Percentiles rank a stretch among this genome's conserved stretches.
Conservation (phyloP, 2,329 filamentous ascomycete species). For the Botrytis sinoallii region DNA sequence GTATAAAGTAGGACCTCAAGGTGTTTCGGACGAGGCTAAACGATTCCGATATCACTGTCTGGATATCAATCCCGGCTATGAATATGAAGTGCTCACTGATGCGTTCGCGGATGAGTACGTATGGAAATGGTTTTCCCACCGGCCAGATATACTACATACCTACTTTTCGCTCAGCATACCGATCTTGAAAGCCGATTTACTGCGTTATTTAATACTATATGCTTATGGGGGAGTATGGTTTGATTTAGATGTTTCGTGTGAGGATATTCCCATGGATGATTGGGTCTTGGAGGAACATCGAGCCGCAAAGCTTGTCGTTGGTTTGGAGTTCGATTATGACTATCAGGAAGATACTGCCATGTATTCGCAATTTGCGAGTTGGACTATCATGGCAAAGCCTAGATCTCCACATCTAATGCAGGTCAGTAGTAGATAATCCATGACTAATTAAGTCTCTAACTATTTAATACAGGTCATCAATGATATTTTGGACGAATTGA, state of each 20-base stretch:
- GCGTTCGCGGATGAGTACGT: not conserved
- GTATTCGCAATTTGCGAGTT: constrained; percentile 1
- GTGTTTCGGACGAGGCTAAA: constrained; percentile 35
- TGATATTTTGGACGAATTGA: not conserved
- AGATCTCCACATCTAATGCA: not conserved
- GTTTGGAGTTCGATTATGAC: not conserved
- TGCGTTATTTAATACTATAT: constrained; percentile 67
- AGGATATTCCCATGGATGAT: constrained; percentile 50
- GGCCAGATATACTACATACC: constrained; percentile 61
- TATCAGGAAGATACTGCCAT: not conserved
- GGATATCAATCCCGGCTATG: constrained; percentile 33
- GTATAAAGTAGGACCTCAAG: constrained; percentile 42
- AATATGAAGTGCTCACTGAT: constrained; percentile 35
- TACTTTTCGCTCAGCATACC: constrained; percentile 59
- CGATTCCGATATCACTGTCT: constrained; percentile 39
- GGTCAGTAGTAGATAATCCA: not conserved
- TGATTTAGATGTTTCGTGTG: constrained; percentile 53
- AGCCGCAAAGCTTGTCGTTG: not conserved
- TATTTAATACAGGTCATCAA: not conserved
- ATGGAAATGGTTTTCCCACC: constrained; percentile 39
- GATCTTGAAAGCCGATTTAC: constrained; percentile 65
- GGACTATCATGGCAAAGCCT: constrained; percentile 2
- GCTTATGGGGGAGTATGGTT: constrained; percentile 52
- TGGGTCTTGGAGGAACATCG: constrained; percentile 62
- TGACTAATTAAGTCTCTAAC: not conserved